A percentile compares a stretch with the other conserved stretches of the same genome.
Evolutionary conservation across 73 alveolate species (phyloP).

Genomic region (Symbiodinium natans): DNA sequence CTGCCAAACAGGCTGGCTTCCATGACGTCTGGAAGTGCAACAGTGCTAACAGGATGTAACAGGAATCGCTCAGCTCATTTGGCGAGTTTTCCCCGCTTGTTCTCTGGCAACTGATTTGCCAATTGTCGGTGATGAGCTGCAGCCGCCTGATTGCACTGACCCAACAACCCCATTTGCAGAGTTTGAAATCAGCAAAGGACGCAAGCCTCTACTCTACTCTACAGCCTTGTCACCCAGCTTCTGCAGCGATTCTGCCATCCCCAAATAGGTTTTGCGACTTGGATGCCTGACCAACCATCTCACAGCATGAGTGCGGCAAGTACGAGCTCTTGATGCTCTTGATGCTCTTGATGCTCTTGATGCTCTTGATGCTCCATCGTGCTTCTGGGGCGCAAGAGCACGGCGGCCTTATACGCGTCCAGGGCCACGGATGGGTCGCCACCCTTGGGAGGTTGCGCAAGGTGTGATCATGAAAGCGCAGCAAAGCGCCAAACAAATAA

Average conservation of each 20-base stretch:
- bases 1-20: background rate
- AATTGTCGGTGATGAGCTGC: slow-evolving; percentile 33
- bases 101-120: slow-evolving; percentile 28
- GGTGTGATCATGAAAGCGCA: too few relatives aligned
- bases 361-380: background rate
- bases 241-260: slow-evolving; percentile 40
- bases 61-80: too few relatives aligned
- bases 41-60: too few relatives aligned
- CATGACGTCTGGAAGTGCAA: too few relatives aligned
- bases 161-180: too few relatives aligned
- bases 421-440: slow-evolving; percentile 46
- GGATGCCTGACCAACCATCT: slow-evolving; percentile 1
- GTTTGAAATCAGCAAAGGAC: too few relatives aligned
- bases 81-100: background rate
- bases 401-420: slow-evolving; percentile 35
- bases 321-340: background rate
- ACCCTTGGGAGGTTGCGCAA: too few relatives aligned
- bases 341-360: background rate
- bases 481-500: too few relatives aligned
- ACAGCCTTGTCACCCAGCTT: slow-evolving; percentile 36
- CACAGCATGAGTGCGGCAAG: too few relatives aligned
- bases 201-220: background rate
- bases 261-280: background rate
- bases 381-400: background rate
- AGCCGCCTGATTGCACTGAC: slow-evolving; percentile 58